These are phyloP conservation scores for Strobilomyces confusus DNA, from an alignment of 768 basidiomycete genomes.

Conservation along the genomic window DNA sequence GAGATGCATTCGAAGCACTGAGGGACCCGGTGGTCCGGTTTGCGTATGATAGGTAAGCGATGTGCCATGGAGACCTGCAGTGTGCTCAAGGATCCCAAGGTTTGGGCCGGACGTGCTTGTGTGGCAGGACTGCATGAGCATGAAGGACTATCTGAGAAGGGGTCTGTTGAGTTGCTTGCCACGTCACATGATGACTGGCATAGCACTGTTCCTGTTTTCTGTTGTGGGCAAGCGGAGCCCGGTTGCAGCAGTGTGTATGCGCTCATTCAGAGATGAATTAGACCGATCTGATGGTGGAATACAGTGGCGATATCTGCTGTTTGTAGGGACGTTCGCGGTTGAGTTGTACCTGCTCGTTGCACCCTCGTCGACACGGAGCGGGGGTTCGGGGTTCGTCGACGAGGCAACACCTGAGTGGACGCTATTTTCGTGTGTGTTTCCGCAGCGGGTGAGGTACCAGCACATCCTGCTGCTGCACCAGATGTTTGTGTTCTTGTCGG, in stretches of 20 bases:
- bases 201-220: slow-evolving; percentile 58
- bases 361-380: slow-evolving; percentile 24
- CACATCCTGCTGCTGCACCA: slow-evolving; percentile 77
- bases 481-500: slow-evolving; percentile 67
- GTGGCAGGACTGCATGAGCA: slow-evolving; percentile 68
- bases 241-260: slow-evolving; percentile 58
- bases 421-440: slow-evolving; percentile 47
- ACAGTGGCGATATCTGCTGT: slow-evolving; percentile 82
- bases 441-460: slow-evolving; percentile 66
- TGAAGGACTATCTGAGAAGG: slow-evolving; percentile 62
- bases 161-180: slow-evolving; percentile 61
- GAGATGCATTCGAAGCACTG: slow-evolving; percentile 74
- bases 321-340: slow-evolving; percentile 51
- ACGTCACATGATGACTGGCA: slow-evolving; percentile 62
- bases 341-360: slow-evolving; percentile 67
- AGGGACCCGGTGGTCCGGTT: slow-evolving; percentile 75
- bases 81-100: slow-evolving; percentile 32
- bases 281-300: slow-evolving; percentile 12
- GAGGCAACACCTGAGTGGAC: slow-evolving; percentile 11
- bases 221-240: slow-evolving; percentile 56
- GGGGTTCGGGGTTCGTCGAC: slow-evolving; percentile 23
- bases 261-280: slow-evolving; percentile 4
- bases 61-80: not conserved
- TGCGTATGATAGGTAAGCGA: slow-evolving; percentile 75
- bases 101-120: slow-evolving; percentile 71